Conservation (phyloP, 495 filamentous ascomycete genomes). For the Glonium stellatum region DNA sequence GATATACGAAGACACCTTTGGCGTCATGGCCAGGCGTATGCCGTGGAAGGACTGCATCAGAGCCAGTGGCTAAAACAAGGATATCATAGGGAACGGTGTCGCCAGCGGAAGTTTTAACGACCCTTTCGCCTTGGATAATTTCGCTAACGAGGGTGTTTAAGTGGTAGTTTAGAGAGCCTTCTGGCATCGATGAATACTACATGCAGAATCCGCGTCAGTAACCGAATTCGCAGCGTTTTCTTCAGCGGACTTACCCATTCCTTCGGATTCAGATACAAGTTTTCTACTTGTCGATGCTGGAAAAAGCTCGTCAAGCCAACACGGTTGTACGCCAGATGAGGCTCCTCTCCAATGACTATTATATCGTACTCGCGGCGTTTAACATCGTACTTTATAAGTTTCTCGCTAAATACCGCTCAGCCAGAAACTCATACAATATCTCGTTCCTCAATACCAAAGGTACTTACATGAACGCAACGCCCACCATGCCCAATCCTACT, state of each 20-base stretch:
- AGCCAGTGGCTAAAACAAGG: constrained; percentile 86
- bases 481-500: constrained; percentile 93
- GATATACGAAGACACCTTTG: constrained; percentile 88
- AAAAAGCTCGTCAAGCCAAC: constrained; percentile 95
- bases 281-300: constrained; percentile 80
- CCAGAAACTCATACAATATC: background rate
- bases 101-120: constrained; percentile 64
- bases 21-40: constrained; percentile 80
- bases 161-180: constrained; percentile 70
- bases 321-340: constrained; percentile 89
- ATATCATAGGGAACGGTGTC: constrained; percentile 74
- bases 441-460: background rate
- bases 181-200: constrained; percentile 52
- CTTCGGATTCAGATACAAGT: constrained; percentile 79
- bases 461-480: constrained; percentile 82
- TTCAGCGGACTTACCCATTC: constrained; percentile 63
- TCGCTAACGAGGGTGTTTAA: constrained; percentile 73
- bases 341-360: constrained; percentile 86
- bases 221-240: background rate
- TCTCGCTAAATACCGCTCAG: constrained; percentile 53
- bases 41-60: constrained; percentile 75
- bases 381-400: constrained; percentile 78
- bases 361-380: constrained; percentile 74
- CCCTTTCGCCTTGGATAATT: constrained; percentile 58
- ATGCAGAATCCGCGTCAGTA: background rate